phyloP scores from a whole-genome alignment of 192 early-diverging fungal species.

The Linnemannia exigua region DNA sequence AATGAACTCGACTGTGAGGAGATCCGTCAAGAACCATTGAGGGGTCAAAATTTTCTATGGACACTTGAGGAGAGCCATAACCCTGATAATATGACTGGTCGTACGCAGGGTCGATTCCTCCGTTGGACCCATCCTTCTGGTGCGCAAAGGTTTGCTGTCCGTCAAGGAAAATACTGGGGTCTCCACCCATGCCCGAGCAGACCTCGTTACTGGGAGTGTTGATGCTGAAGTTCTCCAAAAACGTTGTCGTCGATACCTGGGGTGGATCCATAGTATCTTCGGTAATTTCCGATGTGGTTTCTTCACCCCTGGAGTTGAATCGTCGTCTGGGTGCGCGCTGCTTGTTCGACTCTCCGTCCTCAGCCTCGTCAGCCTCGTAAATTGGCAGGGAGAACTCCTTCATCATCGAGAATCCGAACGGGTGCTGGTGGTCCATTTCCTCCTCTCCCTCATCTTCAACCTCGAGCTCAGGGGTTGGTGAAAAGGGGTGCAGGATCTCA shows the following conservation, averaged over 20 bases:
- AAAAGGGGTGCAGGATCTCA: slow-evolving; percentile 29
- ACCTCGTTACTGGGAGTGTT: slow-evolving; percentile 13
- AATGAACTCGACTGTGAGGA: not conserved
- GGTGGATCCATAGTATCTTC: slow-evolving; percentile 31
- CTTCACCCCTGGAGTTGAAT: not conserved
- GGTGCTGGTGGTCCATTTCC: not conserved
- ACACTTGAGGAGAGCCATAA: not conserved
- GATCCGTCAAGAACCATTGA: slow-evolving; percentile 10
- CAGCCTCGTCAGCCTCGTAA: not conserved
- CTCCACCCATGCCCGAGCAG: slow-evolving; percentile 5
- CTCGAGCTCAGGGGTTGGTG: not conserved
- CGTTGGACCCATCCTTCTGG: slow-evolving; percentile 19
- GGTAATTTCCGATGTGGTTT: not conserved
- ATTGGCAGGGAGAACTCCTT: slow-evolving; percentile 5
- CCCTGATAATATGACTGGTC: slow-evolving; percentile 12
- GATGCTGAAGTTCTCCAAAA: slow-evolving; percentile 47
- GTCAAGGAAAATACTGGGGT: not conserved
- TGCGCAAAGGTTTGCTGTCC: not conserved
- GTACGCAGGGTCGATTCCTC: slow-evolving; percentile 10
- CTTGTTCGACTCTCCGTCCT: not conserved
- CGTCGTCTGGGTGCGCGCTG: not conserved
- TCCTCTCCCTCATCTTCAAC: slow-evolving; percentile 20
- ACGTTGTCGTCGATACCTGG: slow-evolving; percentile 15
- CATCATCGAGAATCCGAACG: not conserved
- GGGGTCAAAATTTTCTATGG: slow-evolving; percentile 34